phyloP scores from a whole-genome alignment of 73 alveolate genomes.

The Paramecium pentaurelia region DNA sequence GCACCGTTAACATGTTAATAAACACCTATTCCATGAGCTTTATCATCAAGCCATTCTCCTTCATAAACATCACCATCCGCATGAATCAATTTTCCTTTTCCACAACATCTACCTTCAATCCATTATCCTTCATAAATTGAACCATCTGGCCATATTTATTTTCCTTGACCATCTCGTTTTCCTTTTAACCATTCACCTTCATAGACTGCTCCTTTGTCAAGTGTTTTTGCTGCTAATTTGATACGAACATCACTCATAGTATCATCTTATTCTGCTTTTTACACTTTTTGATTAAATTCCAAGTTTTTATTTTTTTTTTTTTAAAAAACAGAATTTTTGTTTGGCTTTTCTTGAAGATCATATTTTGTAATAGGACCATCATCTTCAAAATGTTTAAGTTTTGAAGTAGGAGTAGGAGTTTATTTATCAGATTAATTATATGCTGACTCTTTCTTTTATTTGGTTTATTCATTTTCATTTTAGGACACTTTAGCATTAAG shows the following conservation, averaged over 20 bases:
- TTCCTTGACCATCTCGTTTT: conserved; percentile 72
- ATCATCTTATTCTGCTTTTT: conserved; percentile 9
- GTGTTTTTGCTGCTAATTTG: neutral
- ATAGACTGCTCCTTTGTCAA: conserved; percentile 52
- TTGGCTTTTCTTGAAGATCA: neutral
- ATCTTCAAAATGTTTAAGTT: neutral
- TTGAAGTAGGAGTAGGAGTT: neutral
- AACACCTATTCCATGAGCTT: conserved; percentile 76
- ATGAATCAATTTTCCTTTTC: conserved; percentile 74
- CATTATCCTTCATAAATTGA: conserved; percentile 79
- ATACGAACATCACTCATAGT: neutral
- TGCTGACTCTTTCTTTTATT: neutral
- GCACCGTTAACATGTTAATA: conserved; percentile 73
- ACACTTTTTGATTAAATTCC: neutral
- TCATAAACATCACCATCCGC: conserved; percentile 75
- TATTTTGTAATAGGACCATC: neutral
- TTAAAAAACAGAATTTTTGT: neutral
- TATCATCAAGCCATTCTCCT: conserved; percentile 74
- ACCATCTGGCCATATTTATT: conserved; percentile 78
- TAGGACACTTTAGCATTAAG: neutral
- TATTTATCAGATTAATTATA: neutral
- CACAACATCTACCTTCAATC: conserved; percentile 71
- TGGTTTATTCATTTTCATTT: neutral
- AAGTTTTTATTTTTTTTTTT: neutral
- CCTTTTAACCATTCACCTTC: conserved; percentile 76